Conservation (phyloP, 2,329 filamentous ascomycete species). For the Fusarium nelsonii region DNA sequence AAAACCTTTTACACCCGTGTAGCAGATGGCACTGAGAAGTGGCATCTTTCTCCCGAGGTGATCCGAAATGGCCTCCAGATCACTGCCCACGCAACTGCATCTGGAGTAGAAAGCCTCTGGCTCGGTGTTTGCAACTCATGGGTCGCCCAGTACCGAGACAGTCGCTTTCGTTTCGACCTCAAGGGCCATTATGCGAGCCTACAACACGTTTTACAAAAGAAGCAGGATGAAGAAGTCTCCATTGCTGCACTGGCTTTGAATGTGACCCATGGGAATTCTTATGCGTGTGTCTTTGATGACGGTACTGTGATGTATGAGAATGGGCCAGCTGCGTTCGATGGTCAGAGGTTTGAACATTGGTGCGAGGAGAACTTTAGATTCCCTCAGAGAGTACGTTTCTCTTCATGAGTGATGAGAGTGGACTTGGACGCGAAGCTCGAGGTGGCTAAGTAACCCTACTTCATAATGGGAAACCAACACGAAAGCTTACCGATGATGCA, state of each 20-base stretch:
- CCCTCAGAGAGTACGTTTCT: slow-evolving; percentile 3
- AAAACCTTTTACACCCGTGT: slow-evolving; percentile 39
- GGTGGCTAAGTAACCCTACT: too few species aligned
- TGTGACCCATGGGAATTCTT: slow-evolving; percentile 21
- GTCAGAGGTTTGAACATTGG: slow-evolving; percentile 34
- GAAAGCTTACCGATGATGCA: too few species aligned
- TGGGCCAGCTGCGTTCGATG: slow-evolving; percentile 21
- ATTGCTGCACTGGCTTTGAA: slow-evolving; percentile 39
- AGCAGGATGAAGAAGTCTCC: slow-evolving; percentile 7
- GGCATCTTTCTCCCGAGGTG: slow-evolving; percentile 23
- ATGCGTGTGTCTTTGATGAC: slow-evolving; percentile 34
- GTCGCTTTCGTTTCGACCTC: slow-evolving; percentile 33
- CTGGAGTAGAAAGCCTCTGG: slow-evolving; percentile 36
- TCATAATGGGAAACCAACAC: not conserved
- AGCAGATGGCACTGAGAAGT: slow-evolving; percentile 32
- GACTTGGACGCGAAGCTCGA: not conserved
- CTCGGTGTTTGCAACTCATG: slow-evolving; percentile 38
- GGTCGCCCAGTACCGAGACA: slow-evolving; percentile 43
- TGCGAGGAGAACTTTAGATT: slow-evolving; percentile 33
- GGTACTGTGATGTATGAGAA: slow-evolving; percentile 16
- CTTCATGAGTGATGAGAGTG: not conserved
- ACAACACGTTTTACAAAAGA: not conserved
- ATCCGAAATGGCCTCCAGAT: slow-evolving; percentile 18
- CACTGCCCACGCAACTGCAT: slow-evolving; percentile 8
- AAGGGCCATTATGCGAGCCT: slow-evolving; percentile 28